These are phyloP conservation scores for Cryptosporidium ryanae DNA, from an alignment of 169 alveolate species.

Conservation along the genomic window DNA sequence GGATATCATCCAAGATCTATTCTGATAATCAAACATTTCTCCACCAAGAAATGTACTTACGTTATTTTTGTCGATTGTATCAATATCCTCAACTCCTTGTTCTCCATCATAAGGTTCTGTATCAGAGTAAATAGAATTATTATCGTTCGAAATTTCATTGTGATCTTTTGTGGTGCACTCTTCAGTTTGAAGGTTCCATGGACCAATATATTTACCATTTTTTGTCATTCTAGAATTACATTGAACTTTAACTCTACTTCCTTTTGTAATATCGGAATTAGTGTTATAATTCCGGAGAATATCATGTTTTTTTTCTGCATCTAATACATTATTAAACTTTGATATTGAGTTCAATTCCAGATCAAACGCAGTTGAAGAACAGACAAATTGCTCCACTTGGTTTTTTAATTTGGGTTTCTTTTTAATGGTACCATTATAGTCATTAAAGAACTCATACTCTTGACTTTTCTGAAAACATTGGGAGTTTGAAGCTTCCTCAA, in stretches of 20 bases:
- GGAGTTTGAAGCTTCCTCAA: not conserved
- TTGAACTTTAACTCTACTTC: not conserved
- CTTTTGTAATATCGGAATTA: not conserved
- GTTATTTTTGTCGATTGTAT: not conserved
- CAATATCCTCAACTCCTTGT: not conserved
- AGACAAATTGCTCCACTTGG: constrained; percentile 4
- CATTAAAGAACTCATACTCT: too few relatives aligned
- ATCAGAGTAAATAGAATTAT: too few relatives aligned
- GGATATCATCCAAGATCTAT: constrained; percentile 54
- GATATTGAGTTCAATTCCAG: constrained; percentile 21
- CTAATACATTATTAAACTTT: not conserved
- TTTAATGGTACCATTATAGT: too few relatives aligned
- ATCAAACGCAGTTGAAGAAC: constrained; percentile 41
- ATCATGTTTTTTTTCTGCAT: not conserved
- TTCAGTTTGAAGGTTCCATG: constrained; percentile 18
- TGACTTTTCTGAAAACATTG: not conserved
- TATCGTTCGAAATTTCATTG: too few relatives aligned
- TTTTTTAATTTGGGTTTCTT: not conserved
- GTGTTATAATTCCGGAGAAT: not conserved
- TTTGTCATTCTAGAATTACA: not conserved
- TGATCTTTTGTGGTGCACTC: too few relatives aligned
- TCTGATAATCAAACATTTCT: constrained; percentile 43
- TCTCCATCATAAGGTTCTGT: not conserved
- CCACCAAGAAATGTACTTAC: constrained; percentile 65
- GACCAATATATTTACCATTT: constrained; percentile 20